Evolutionary conservation across 805 yeast genomes (phyloP), one percentile per base, ranked within the genome.

Genomic region (Tetrapisispora fleetii): DNA sequence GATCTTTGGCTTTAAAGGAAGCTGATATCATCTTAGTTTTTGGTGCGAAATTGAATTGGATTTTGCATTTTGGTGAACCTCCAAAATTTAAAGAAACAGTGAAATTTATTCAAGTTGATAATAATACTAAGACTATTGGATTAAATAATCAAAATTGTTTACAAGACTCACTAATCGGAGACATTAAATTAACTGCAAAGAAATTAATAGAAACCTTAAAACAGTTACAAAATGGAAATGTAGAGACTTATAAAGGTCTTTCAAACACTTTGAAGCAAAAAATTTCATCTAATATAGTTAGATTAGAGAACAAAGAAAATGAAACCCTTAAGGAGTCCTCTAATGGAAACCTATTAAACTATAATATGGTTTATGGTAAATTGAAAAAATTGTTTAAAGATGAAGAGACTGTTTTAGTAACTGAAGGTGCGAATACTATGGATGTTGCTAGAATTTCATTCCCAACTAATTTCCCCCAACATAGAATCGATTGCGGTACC

Each of bases 391-490:
- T 66, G 2, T 62, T 80, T 30, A 51, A 59, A 33, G 63, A 64
- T 42, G 51, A 60, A 8, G 54, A 67, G 13, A 64, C 76, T 1
- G 57, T 79, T 3, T 68, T 74, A 37, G 74, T 82, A 1, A 72
- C 80, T 4, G 89, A 83, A 60, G 89, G 89, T n/a, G 88, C 89
- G 1, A 81, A 81, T 57, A 81, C 88, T 0, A 82, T 83, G 88
- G 89, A 83, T 54, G 70, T 77, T 21, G 81, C 87, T 1, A 68
- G 89, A 43, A 69, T 79, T 11, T 75, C 83, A 0, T 81, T 83
- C 58, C 77, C 79, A 5, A 69, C 80, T 44, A 62, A 66, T 8
- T 54, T 55, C 2, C 83, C 88, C 0, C 72, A 74, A 50, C 74
- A 69, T 19, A 63, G 86, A 37, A 63, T 83, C 21, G 90, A 83